Evolutionary conservation across 148 eudicot genomes (phyloP).

Genomic region (Selenicereus undatus): DNA sequence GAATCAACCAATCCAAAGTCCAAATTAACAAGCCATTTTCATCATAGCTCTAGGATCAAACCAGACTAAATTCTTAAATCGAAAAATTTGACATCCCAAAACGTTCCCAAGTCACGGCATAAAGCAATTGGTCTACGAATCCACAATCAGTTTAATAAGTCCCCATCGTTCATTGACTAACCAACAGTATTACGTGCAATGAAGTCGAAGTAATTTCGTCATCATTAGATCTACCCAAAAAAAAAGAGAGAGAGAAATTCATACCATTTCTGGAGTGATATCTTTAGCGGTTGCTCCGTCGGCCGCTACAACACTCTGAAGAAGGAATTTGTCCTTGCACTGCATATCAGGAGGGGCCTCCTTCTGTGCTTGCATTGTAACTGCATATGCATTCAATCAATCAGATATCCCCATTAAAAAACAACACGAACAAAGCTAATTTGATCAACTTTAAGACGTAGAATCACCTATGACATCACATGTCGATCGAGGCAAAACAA

Average conservation of each 20-base stretch:
- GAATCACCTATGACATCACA: constrained; percentile 53
- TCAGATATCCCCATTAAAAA: neutral
- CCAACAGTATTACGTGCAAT: constrained; percentile 43
- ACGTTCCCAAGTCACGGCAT: neutral
- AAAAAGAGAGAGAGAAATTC: neutral
- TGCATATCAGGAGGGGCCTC: constrained; percentile 74
- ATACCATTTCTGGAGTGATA: constrained; percentile 72
- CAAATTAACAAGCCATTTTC: neutral
- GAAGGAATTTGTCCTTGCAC: constrained; percentile 80
- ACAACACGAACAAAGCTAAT: neutral
- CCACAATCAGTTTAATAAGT: neutral
- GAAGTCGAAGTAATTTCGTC: constrained; percentile 26
- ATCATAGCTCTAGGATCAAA: neutral
- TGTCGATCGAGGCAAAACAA: constrained; percentile 59
- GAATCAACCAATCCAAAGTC: constrained; percentile 8
- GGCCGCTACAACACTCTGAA: constrained; percentile 62
- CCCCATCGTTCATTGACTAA: neutral
- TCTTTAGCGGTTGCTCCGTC: constrained; percentile 49
- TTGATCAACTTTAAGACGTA: neutral
- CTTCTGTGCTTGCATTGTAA: constrained; percentile 86
- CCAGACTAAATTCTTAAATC: neutral
- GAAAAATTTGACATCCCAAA: neutral
- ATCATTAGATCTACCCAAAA: neutral
- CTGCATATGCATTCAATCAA: constrained; percentile 19
- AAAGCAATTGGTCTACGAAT: neutral